These are phyloP conservation scores for Aspergillus felis DNA, from an alignment of 2,329 filamentous ascomycete genomes.

Conservation along the genomic window DNA sequence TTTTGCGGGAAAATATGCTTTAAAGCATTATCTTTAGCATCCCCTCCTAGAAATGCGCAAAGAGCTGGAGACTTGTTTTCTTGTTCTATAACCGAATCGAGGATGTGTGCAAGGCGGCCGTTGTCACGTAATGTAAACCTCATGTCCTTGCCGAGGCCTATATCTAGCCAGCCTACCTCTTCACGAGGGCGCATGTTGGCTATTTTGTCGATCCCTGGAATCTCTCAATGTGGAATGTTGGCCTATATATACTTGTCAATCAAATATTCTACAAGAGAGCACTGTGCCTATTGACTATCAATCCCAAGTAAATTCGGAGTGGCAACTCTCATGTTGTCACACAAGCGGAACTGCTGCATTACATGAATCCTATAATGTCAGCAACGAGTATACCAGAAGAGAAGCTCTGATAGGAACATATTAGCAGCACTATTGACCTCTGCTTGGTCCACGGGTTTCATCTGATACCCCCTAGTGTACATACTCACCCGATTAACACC, in stretches of 20 bases:
- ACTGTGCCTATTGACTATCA: background rate
- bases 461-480: background rate
- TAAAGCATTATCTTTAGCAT: slow-evolving; percentile 1
- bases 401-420: background rate
- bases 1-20: slow-evolving; percentile 1
- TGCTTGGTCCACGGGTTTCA: background rate
- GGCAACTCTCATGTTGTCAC: background rate
- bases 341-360: background rate
- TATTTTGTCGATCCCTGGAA: background rate
- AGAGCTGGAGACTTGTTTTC: background rate
- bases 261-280: background rate
- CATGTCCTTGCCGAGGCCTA: background rate
- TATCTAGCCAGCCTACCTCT: slow-evolving; percentile 3
- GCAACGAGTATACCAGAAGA: background rate
- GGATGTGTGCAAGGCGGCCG: background rate
- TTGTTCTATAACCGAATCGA: background rate
- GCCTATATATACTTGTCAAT: background rate
- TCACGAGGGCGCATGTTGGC: background rate
- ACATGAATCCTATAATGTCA: background rate
- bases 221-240: background rate
- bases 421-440: background rate
- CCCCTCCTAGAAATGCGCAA: slow-evolving; percentile 1
- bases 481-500: background rate
- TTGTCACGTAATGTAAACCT: background rate
- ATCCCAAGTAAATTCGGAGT: background rate